Conservation (phyloP, 805 yeast genomes). For the Starmerella geochares region DNA sequence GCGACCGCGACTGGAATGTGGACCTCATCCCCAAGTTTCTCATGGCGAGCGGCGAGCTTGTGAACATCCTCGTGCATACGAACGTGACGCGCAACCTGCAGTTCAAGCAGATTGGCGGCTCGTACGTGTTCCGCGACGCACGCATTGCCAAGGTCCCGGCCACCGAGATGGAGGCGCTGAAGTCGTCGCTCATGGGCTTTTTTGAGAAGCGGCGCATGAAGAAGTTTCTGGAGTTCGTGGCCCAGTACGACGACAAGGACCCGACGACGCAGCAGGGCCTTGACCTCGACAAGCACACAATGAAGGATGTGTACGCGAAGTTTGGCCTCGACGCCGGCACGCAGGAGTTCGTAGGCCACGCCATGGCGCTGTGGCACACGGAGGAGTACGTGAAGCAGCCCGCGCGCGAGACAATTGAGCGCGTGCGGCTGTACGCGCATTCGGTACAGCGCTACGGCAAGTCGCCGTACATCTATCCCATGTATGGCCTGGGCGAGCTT, state of each 20-base stretch:
- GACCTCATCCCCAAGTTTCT: slow-evolving; percentile 93
- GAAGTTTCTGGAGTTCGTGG: slow-evolving; percentile 79
- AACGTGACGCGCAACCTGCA: slow-evolving; percentile 93
- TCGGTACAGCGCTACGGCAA: slow-evolving; percentile 92
- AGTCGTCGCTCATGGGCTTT: slow-evolving; percentile 86
- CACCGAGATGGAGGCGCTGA: slow-evolving; percentile 79
- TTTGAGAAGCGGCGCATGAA: slow-evolving; percentile 94
- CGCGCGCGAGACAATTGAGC: slow-evolving; percentile 81
- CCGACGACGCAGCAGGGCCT: slow-evolving; percentile 70
- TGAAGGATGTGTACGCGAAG: slow-evolving; percentile 81
- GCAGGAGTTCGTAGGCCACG: slow-evolving; percentile 93
- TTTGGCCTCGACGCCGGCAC: slow-evolving; percentile 89
- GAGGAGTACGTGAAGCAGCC: slow-evolving; percentile 83
- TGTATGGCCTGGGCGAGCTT: slow-evolving; percentile 92
- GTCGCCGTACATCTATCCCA: slow-evolving; percentile 90
- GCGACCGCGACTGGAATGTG: slow-evolving; percentile 96
- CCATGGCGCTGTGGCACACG: slow-evolving; percentile 94
- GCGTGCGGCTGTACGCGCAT: slow-evolving; percentile 74
- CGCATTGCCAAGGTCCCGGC: slow-evolving; percentile 92
- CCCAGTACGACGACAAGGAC: slow-evolving; percentile 68
- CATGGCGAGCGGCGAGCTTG: slow-evolving; percentile 96
- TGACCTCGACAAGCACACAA: slow-evolving; percentile 75
- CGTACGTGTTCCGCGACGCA: slow-evolving; percentile 84
- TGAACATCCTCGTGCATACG: slow-evolving; percentile 89
- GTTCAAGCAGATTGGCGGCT: slow-evolving; percentile 92